These are phyloP conservation scores for carrot (Daucus carota) DNA, from an alignment of 129 eudicot species.

Conservation along the genomic window DH1_v3.0 NC_030384.2:28799501-28800000, in stretches of 20 bases:
- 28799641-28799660: slow-evolving; percentile 21
- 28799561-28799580: slow-evolving; percentile 25
- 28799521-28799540: slow-evolving; percentile 16
- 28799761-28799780: slow-evolving; percentile 24
- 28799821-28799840: slow-evolving; percentile 28
- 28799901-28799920: slow-evolving; percentile 27
- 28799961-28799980: slow-evolving; percentile 17
- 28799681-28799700: slow-evolving; percentile 25
- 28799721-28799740: slow-evolving; percentile 4
- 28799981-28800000: slow-evolving; percentile 33
- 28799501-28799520: slow-evolving; percentile 20
- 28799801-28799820: background rate
- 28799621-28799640: slow-evolving; percentile 21
- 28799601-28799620: slow-evolving; percentile 19
- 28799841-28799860: slow-evolving; percentile 27
- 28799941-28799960: slow-evolving; percentile 45
- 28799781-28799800: slow-evolving; percentile 25
- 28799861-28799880: too few relatives aligned
- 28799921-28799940: slow-evolving; percentile 59
- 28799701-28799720: slow-evolving; percentile 17
- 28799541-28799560: slow-evolving; percentile 30
- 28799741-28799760: slow-evolving; percentile 29
- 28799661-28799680: slow-evolving; percentile 17
- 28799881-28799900: slow-evolving; percentile 28
- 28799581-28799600: slow-evolving; percentile 43